Evolutionary conservation across 176 grass and related monocot species (phyloP), one percentile per base, ranked within the genome.

Genomic region (Triticum dicoccoides): DNA sequence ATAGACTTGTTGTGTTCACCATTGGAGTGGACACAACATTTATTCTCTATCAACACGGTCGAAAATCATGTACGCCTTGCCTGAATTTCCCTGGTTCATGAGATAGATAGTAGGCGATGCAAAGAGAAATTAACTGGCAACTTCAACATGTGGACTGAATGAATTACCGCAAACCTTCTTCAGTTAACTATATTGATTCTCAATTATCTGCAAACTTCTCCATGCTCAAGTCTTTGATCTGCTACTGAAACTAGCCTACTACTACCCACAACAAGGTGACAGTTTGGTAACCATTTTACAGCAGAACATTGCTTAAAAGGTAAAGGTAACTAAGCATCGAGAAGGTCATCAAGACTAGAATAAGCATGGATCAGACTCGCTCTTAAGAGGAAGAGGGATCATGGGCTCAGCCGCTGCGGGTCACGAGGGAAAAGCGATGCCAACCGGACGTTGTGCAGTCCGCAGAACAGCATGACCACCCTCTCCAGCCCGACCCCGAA

Each of bases 381-480:
- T 63, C 61, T 63, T 25, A 0, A 0, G 61, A 63, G 56, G 18
- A 42, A 72, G 21, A 23, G 4, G 3, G 20, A 6, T 45, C 42
- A 83, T 5, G 92, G 92, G 66, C 15, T 34, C 20, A 97, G 92
- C 84, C 95, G 81, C 23, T 62, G 87, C 18, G 92, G 88, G 47
- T 94, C 95, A 27, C 95, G 95, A 39, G 92, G 95, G 81, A 94
- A 97, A 33, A 94, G 90, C 4, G 92, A 97, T 42, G 90, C 61
- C 80, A 84, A 86, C 29, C 92, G 88, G 75, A 97, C 88, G 85
- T 93, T 93, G 65, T 80, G 75, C 10, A 97, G 92, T 18, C 80
- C 95, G 29, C 90, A 95, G 78, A 95, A 97, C 34, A 95, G 87
- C 95, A 91, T 94, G 6, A 97, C 85, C 62, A 95, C 91, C 29